Base-by-base conservation (phyloP, 2,329 filamentous ascomycete genomes). In the Graphiopsis chlorocephala region DNA sequence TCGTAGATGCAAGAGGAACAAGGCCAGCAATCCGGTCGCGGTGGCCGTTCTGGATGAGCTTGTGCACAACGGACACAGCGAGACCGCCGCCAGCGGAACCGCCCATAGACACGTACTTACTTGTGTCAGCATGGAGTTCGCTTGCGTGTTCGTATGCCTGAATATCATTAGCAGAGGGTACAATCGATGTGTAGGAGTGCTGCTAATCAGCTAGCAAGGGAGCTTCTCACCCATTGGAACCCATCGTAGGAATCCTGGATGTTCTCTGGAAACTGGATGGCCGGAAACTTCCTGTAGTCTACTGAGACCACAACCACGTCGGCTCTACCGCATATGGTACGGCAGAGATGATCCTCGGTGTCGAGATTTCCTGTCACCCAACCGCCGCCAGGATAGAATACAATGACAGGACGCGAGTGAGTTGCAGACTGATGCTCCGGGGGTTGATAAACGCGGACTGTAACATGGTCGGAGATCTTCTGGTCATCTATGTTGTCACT, bases 381-480 rank as follows among this genome's bases (percentile, higher is more conserved):
- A 2, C 77, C 77, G 29, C 77, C 77, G 45, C 77, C 77, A 63
- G 78, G 75, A 56, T 66, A 72, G 66, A 74, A 79, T 8, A 79
- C 69, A 29, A 73, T 73, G 33, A 77, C 65, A 6, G 77, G 76
- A 1, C 10, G n/a, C 14, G 26, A 8, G 1, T n/a, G 23, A 28
- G 33, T 15, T 5, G 8, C 17, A 23, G 33, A 14, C 10, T 20
- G 29, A 14, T 28, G 14, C n/a, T 20, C 20, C 10, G 61, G 48
- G 11, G 68, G 68, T n/a, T 47, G 61, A 42, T 70, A 70, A 45
- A 70, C 61, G 20, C 69, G 65, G 38, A 69, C 59, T 3, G 10
- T 53, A 17, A 65, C 58, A 33, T 67, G 15, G 1, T 42, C 20
- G 15, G 63, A 64, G 35, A 68, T 61, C 26, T 50, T 25, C 50